A percentile compares a stretch with the other conserved stretches of the same genome.
Evolutionary conservation across 495 filamentous ascomycete genomes (phyloP).

Genomic region (Aspergillus carlsbadensis): DNA sequence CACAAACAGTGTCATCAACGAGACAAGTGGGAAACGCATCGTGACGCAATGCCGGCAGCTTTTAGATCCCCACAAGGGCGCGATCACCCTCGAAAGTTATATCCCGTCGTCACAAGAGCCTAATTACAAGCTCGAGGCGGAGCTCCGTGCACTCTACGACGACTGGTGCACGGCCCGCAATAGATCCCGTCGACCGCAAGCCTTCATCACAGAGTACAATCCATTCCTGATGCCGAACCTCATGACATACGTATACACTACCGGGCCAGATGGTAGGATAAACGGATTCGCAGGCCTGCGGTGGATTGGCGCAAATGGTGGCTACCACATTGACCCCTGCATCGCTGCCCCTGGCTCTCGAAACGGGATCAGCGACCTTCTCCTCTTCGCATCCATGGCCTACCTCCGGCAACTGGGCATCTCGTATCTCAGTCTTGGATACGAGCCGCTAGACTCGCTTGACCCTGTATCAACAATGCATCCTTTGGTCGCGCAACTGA

Average conservation of each 20-base stretch:
- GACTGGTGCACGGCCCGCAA: slow-evolving; percentile 39
- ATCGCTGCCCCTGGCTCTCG: slow-evolving; percentile 34
- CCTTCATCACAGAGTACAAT: slow-evolving; percentile 45
- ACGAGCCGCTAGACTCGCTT: slow-evolving; percentile 34
- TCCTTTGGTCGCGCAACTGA: slow-evolving; percentile 18
- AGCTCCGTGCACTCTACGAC: slow-evolving; percentile 37
- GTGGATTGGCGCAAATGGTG: slow-evolving; percentile 30
- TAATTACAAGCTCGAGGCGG: slow-evolving; percentile 28
- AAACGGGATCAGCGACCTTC: slow-evolving; percentile 40
- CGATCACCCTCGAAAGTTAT: slow-evolving; percentile 34
- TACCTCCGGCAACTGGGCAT: slow-evolving; percentile 29
- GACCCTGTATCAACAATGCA: slow-evolving; percentile 33
- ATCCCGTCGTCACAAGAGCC: slow-evolving; percentile 25
- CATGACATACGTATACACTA: slow-evolving; percentile 46
- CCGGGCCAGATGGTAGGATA: slow-evolving; percentile 25
- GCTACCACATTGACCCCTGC: slow-evolving; percentile 46
- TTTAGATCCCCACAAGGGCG: slow-evolving; percentile 33
- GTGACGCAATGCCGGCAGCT: slow-evolving; percentile 37
- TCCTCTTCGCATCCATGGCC: slow-evolving; percentile 39
- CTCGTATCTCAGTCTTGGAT: slow-evolving; percentile 41
- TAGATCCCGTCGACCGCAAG: slow-evolving; percentile 16
- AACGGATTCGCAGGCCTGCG: slow-evolving; percentile 44
- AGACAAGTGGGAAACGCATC: slow-evolving; percentile 38
- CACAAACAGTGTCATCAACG: slow-evolving; percentile 40
- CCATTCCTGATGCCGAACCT: slow-evolving; percentile 39